Conservation (phyloP, 2,329 filamentous ascomycete species). For the Claviceps lovelessii region DNA sequence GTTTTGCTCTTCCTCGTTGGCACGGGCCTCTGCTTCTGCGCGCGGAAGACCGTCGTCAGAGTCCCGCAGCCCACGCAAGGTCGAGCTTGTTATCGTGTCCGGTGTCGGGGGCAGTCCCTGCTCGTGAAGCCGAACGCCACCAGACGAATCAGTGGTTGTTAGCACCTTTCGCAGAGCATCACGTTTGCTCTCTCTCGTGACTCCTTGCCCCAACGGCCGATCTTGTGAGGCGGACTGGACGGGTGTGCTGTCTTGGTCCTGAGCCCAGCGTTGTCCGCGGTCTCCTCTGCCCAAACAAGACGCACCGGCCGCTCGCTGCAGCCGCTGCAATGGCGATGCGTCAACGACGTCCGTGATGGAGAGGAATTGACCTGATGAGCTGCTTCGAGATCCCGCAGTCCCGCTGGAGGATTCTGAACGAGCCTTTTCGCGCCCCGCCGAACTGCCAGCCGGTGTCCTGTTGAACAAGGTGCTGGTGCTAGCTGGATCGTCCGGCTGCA, state of each 20-base stretch:
- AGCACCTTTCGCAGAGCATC: slow-evolving; percentile 33
- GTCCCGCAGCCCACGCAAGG: slow-evolving; percentile 34
- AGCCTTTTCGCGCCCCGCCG: neutral
- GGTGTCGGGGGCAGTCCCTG: slow-evolving; percentile 41
- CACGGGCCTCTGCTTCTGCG: slow-evolving; percentile 11
- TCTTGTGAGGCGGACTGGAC: slow-evolving; percentile 8
- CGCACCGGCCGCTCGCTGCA: slow-evolving; percentile 31
- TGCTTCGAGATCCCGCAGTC: slow-evolving; percentile 10
- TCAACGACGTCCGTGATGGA: slow-evolving; percentile 26
- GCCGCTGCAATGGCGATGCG: slow-evolving; percentile 30
- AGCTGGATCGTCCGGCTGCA: slow-evolving; percentile 13
- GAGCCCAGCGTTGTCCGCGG: slow-evolving; percentile 15
- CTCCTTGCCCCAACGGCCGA: slow-evolving; percentile 11
- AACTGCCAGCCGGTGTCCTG: neutral
- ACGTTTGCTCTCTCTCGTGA: slow-evolving; percentile 31
- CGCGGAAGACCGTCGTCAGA: slow-evolving; percentile 34
- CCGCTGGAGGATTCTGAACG: neutral
- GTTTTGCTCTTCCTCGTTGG: slow-evolving; percentile 17
- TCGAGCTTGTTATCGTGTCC: slow-evolving; percentile 44
- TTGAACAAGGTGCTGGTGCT: slow-evolving; percentile 7
- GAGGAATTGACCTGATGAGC: slow-evolving; percentile 23
- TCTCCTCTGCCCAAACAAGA: slow-evolving; percentile 14
- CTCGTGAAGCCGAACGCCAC: slow-evolving; percentile 25
- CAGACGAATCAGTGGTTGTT: slow-evolving; percentile 35
- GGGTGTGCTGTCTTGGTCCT: slow-evolving; percentile 14